These are phyloP conservation scores for Globisporangium perplexum DNA, from an alignment of 352 stramenopile species.

Conservation along the genomic window DNA sequence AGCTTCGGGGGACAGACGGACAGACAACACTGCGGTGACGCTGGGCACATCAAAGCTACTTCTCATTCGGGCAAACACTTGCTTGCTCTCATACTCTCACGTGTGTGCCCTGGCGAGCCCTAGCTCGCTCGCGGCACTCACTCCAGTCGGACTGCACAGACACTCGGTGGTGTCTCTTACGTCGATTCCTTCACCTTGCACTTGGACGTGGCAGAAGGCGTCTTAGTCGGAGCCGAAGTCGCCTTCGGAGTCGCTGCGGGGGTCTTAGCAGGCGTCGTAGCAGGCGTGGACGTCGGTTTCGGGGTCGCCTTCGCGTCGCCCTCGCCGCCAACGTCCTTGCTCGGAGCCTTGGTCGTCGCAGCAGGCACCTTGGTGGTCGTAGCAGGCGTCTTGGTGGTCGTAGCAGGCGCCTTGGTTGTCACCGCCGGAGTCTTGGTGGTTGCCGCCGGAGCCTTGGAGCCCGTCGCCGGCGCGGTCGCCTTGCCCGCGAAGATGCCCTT, in stretches of 20 bases:
- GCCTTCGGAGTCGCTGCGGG: constrained; percentile 2
- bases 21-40: too few relatives aligned
- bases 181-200: constrained; percentile 12
- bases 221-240: background rate
- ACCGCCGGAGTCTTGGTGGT: background rate
- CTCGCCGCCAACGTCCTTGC: constrained; percentile 1
- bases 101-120: background rate
- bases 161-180: background rate
- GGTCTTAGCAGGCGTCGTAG: background rate
- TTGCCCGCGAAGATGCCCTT: constrained; percentile 5
- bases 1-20: too few relatives aligned
- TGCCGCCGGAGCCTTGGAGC: background rate
- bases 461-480: background rate
- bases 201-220: constrained; percentile 1
- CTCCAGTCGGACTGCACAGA: too few relatives aligned
- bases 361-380: constrained; percentile 5
- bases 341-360: constrained; percentile 1
- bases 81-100: background rate
- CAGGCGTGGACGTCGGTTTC: background rate
- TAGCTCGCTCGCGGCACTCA: too few relatives aligned
- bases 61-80: too few relatives aligned
- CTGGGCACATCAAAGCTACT: too few relatives aligned
- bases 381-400: constrained; percentile 1
- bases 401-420: background rate
- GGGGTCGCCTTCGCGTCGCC: background rate